Base-by-base conservation (phyloP, 1,284 basidiomycete genomes). In the Mixia osmundae region DNA sequence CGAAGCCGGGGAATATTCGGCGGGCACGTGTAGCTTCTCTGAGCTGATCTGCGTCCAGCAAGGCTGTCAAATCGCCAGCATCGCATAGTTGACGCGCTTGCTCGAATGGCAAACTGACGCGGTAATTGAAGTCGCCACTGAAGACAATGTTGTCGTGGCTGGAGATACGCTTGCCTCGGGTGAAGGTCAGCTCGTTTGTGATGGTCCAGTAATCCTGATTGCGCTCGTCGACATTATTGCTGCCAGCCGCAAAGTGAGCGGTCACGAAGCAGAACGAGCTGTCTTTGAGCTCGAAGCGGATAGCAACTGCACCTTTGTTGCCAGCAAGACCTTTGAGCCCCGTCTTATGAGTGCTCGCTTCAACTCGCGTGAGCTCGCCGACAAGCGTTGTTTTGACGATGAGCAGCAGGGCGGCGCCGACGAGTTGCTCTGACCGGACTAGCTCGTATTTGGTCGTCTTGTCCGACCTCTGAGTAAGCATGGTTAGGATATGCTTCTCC, bases 301-400 rank as follows among this genome's bases (percentile, higher is more conserved):
- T 78, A 3, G 76, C 85, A 5, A 91, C 79, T 8, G 82, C 87
- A 14, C 59, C 59, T 45, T 61, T 99, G 60, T 97, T 99, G 16
- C 91, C 91, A 4, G 80, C 83, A 69, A 97, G 83, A 11, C 91
- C 91, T 38, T 82, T 71, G 25, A 97, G 63, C 15, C 91, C 91
- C 3, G 91, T 97, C 79, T 97, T 99, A 48, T 82, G 74, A 21
- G 76, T 76, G 4, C 83, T 66, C 3, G 73, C 83, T 58, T 97
- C 91, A 6, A 97, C 82, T 41, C 78, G 76, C 30, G 82, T 69
- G 35, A 97, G 77, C 23, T 76, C 65, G 15, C 69, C 62, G 2
- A 76, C 70, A 30, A 95, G 53, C 33, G 72, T 69, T 12, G 69
- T 60, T 56, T 77, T 79, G 33, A 85, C 76, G 23, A 94, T 60